Evolutionary conservation across 1,139 yeast species (phyloP).

Genomic region (Tardiomyces blankii): DNA sequence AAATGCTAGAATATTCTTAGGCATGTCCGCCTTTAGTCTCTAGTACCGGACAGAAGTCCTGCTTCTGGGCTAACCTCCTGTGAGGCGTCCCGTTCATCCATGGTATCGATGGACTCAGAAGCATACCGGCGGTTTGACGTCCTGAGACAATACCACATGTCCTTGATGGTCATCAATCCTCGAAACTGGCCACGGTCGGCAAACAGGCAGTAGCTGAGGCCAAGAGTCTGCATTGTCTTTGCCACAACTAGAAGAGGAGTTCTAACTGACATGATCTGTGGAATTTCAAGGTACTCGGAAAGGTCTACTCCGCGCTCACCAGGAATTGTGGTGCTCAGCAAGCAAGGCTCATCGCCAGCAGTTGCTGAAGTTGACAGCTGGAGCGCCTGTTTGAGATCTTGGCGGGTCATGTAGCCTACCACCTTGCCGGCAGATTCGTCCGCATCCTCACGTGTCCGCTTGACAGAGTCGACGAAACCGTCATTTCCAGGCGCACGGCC

Average conservation of each 20-base stretch:
- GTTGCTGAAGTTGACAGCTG: too few species aligned
- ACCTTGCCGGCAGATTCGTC: not conserved
- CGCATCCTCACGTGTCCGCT: not conserved
- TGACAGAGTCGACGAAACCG: not conserved
- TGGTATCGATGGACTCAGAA: not conserved
- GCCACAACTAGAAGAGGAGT: not conserved
- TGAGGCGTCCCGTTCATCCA: not conserved
- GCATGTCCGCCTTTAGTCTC: not conserved
- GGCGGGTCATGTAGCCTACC: not conserved
- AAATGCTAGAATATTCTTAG: not conserved
- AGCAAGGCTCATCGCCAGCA: not conserved
- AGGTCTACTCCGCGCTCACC: not conserved
- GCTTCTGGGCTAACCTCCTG: not conserved
- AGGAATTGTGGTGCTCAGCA: not conserved
- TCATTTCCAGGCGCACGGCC: not conserved
- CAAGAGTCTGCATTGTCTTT: not conserved
- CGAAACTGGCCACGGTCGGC: slow-evolving; percentile 37
- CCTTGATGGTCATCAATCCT: slow-evolving; percentile 64
- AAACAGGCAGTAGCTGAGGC: slow-evolving; percentile 32
- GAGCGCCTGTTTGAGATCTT: not conserved
- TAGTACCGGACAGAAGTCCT: not conserved
- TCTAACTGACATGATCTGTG: not conserved
- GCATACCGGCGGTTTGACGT: not conserved
- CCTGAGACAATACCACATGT: slow-evolving; percentile 14
- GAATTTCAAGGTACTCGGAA: not conserved